A percentile compares a stretch with the other conserved stretches of the same genome.
Conservation (phyloP, 2,329 filamentous ascomycete species). For the Daldinia sp. region DNA sequence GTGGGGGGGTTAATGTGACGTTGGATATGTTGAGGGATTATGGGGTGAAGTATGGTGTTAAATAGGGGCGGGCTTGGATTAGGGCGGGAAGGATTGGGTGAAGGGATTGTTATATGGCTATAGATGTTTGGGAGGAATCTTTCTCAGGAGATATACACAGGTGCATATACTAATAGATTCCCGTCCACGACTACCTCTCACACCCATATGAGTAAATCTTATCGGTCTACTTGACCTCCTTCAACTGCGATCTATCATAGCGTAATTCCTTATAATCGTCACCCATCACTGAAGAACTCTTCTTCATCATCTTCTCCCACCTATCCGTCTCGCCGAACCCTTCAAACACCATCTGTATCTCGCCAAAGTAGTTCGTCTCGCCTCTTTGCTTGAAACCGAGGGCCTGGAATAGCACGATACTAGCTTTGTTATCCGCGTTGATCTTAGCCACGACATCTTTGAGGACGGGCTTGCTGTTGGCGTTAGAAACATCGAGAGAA, state of each 20-base stretch:
- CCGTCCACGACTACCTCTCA: neutral
- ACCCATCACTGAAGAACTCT: neutral
- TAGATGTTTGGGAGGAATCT: neutral
- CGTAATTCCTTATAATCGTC: conserved; percentile 30
- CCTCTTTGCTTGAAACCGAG: conserved; percentile 63
- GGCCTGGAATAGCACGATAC: conserved; percentile 59
- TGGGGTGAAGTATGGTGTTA: conserved; percentile 55
- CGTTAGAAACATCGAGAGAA: neutral
- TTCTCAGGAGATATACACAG: neutral
- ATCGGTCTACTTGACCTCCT: neutral
- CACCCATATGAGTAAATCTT: neutral
- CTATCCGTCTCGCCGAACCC: conserved; percentile 34
- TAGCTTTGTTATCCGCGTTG: conserved; percentile 62
- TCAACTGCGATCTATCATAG: conserved; percentile 34
- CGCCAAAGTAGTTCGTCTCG: conserved; percentile 66
- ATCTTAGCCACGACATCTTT: conserved; percentile 64
- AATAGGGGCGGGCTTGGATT: neutral
- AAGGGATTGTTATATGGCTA: neutral
- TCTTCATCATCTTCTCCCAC: neutral
- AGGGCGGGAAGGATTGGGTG: neutral
- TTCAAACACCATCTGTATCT: conserved; percentile 60
- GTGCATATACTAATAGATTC: neutral
- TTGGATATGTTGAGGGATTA: conserved; percentile 68
- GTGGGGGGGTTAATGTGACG: conserved; percentile 77
- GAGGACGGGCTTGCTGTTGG: neutral